Percentiles rank a stretch among this genome's conserved stretches.
phyloP scores from a whole-genome alignment of 441 rosid genomes.

The Daphne laureola region DNA sequence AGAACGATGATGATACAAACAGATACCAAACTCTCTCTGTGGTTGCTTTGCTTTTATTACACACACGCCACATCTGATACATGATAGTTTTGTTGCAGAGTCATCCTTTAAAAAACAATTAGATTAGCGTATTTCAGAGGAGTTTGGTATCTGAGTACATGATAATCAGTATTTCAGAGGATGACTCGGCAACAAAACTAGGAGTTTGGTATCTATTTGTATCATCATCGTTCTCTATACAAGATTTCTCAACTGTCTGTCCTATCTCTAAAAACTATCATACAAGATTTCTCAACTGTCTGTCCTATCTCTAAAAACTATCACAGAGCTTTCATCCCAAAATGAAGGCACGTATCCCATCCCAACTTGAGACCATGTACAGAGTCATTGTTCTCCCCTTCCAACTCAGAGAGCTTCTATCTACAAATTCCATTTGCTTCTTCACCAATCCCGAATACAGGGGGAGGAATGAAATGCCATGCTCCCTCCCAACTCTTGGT shows the following conservation, averaged over 20 bases:
- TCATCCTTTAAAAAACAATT: slow-evolving; percentile 16
- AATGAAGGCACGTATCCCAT: slow-evolving; percentile 83
- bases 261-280: slow-evolving; percentile 63
- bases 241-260: slow-evolving; percentile 32
- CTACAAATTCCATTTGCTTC: slow-evolving; percentile 50
- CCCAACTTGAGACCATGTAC: slow-evolving; percentile 82
- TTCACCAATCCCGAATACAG: slow-evolving; percentile 56
- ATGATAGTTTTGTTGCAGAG: slow-evolving; percentile 21
- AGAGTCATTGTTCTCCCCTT: slow-evolving; percentile 63
- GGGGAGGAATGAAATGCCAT: slow-evolving; percentile 76
- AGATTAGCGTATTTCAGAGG: too few species aligned
- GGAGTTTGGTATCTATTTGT: slow-evolving; percentile 28
- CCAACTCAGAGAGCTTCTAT: slow-evolving; percentile 50
- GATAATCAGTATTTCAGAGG: slow-evolving; percentile 21
- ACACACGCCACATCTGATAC: slow-evolving; percentile 27
- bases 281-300: slow-evolving; percentile 30
- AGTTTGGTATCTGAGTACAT: too few species aligned
- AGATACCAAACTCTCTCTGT: slow-evolving; percentile 30
- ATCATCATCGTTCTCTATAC: slow-evolving; percentile 23
- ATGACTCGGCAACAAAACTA: slow-evolving; percentile 17
- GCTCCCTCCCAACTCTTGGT: slow-evolving; percentile 65
- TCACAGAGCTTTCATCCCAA: too few species aligned
- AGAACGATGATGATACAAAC: slow-evolving; percentile 25
- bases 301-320: slow-evolving; percentile 58
- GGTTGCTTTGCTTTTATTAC: slow-evolving; percentile 49